phyloP scores from a whole-genome alignment of 2,329 filamentous ascomycete species.

The Paraphaeosphaeria sporulosa region DNA sequence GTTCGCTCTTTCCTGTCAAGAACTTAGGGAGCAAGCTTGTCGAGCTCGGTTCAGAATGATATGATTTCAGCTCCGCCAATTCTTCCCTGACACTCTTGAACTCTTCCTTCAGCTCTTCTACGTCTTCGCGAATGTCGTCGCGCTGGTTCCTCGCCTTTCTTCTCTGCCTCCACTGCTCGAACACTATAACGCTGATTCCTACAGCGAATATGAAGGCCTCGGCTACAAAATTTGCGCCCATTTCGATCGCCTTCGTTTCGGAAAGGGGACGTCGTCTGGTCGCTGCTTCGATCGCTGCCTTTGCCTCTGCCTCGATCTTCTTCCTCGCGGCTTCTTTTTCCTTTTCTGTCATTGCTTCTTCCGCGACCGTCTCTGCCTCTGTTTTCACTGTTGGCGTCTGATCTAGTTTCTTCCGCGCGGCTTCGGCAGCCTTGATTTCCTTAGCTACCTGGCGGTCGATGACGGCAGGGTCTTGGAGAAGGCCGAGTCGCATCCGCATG shows the following conservation, averaged over 20 bases:
- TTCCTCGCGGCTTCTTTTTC: slow-evolving; percentile 58
- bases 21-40: slow-evolving; percentile 37
- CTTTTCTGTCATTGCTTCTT: slow-evolving; percentile 59
- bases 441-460: slow-evolving; percentile 60
- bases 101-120: slow-evolving; percentile 64
- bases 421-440: slow-evolving; percentile 63
- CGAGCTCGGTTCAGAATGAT: slow-evolving; percentile 35
- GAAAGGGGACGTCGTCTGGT: slow-evolving; percentile 65
- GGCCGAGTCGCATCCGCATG: slow-evolving; percentile 72
- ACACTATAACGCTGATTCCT: slow-evolving; percentile 67
- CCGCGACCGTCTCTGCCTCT: slow-evolving; percentile 65
- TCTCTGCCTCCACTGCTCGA: slow-evolving; percentile 67
- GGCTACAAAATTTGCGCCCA: slow-evolving; percentile 73
- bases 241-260: slow-evolving; percentile 73
- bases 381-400: slow-evolving; percentile 68
- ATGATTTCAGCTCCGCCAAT: slow-evolving; percentile 51
- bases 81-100: slow-evolving; percentile 48
- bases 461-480: slow-evolving; percentile 67
- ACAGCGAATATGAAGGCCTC: slow-evolving; percentile 72
- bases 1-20: slow-evolving; percentile 33
- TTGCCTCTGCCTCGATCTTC: slow-evolving; percentile 51
- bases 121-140: slow-evolving; percentile 66
- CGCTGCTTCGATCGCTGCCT: slow-evolving; percentile 51
- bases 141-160: slow-evolving; percentile 67
- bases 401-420: slow-evolving; percentile 57